Conservation (phyloP, 805 yeast species). For the Saccharomycopsis sp. region DNA sequence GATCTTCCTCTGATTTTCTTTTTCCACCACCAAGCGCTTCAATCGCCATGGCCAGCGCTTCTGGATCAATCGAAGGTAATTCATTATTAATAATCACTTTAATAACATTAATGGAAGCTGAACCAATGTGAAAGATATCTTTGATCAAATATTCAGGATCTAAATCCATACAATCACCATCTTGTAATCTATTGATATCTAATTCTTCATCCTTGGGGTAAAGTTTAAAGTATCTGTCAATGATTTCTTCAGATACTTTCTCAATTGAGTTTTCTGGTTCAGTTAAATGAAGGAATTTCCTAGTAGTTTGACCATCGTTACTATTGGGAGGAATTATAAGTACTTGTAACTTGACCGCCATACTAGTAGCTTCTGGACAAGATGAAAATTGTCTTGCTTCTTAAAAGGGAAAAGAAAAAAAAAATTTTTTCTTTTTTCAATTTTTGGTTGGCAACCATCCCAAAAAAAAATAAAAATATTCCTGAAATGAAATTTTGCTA, state of each 20-base stretch:
- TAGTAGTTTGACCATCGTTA: conserved; percentile 6
- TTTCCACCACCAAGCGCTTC: too few relatives aligned
- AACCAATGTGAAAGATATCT: conserved; percentile 29
- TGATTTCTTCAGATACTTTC: conserved; percentile 29
- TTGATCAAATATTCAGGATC: conserved; percentile 37
- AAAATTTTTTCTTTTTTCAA: too few relatives aligned
- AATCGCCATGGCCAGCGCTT: background rate
- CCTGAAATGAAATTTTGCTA: too few relatives aligned
- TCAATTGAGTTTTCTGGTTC: conserved; percentile 26
- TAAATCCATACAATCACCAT: conserved; percentile 34
- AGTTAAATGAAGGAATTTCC: conserved; percentile 36
- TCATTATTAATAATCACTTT: conserved; percentile 20
- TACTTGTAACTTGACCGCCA: conserved; percentile 20
- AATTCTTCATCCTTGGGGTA: conserved; percentile 34
- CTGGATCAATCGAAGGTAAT: conserved; percentile 10
- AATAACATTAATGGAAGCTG: conserved; percentile 4
- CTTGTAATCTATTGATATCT: conserved; percentile 34
- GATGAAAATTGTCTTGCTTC: too few relatives aligned
- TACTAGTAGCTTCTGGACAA: too few relatives aligned
- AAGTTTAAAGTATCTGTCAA: conserved; percentile 29
- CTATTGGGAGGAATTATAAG: conserved; percentile 13
- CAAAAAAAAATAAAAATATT: too few relatives aligned
- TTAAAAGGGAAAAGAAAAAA: too few relatives aligned
- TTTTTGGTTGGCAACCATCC: too few relatives aligned
- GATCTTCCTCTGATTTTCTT: background rate